Evolutionary conservation across 2,329 filamentous ascomycete genomes (phyloP).

Genomic region (Pezicula carpinea): DNA sequence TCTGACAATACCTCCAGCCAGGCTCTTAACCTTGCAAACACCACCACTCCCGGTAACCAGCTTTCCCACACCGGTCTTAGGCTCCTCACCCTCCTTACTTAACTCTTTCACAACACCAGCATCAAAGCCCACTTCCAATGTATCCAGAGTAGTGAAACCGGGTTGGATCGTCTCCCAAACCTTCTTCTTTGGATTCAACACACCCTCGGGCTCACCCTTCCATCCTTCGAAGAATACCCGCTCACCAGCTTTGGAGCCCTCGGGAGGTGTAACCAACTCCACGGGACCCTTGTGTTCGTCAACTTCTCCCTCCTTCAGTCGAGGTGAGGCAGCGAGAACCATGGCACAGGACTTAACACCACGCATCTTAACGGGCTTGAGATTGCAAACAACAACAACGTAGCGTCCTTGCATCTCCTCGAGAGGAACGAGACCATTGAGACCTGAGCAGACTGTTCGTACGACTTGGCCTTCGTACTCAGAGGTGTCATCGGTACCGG

Average conservation of each 20-base stretch:
- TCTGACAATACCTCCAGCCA: constrained; percentile 78
- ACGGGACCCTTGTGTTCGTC: constrained; percentile 86
- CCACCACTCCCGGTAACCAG: constrained; percentile 75
- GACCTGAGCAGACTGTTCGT: constrained; percentile 92
- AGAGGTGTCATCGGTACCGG: constrained; percentile 81
- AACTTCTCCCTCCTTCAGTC: constrained; percentile 72
- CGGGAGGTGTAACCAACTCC: constrained; percentile 83
- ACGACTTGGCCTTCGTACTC: constrained; percentile 90
- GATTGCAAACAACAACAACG: constrained; percentile 92
- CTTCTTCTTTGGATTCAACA: constrained; percentile 99
- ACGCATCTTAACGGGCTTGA: constrained; percentile 99
- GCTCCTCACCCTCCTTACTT: constrained; percentile 58
- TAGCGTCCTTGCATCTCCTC: constrained; percentile 97
- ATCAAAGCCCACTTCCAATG: constrained; percentile 81
- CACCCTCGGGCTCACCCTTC: constrained; percentile 85
- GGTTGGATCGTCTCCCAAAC: constrained; percentile 96
- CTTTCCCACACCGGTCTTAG: constrained; percentile 45
- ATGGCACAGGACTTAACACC: constrained; percentile 79
- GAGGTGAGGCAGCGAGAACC: constrained; percentile 93
- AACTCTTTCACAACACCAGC: constrained; percentile 71
- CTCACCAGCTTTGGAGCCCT: constrained; percentile 75
- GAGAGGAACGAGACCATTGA: constrained; percentile 88
- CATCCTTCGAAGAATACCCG: constrained; percentile 92
- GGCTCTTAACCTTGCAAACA: constrained; percentile 74
- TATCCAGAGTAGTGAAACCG: constrained; percentile 85